A percentile compares a stretch with the other conserved stretches of the same genome.
Conservation (phyloP, 176 grass and related monocot genomes). For the Tuctoria greenei region DNA sequence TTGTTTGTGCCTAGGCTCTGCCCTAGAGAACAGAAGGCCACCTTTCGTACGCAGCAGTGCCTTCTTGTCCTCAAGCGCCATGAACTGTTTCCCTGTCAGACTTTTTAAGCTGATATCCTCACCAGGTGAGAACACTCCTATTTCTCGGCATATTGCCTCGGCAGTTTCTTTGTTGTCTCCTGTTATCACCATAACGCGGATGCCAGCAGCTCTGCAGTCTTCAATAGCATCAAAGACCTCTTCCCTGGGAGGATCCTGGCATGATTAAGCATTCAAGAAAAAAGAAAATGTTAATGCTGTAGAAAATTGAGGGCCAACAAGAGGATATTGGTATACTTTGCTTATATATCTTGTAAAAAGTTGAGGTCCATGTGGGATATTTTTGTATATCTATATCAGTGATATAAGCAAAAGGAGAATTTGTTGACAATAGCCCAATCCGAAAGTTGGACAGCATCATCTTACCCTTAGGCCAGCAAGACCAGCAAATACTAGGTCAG, state of each 20-base stretch:
- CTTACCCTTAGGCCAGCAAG: slow-evolving; percentile 86
- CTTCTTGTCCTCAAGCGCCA: slow-evolving; percentile 76
- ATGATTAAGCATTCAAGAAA: slow-evolving; percentile 20
- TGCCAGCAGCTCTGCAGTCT: slow-evolving; percentile 93
- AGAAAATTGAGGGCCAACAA: too few species aligned
- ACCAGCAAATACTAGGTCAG: slow-evolving; percentile 73
- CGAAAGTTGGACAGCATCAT: neutral
- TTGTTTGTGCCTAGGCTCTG: slow-evolving; percentile 98
- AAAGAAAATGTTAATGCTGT: neutral
- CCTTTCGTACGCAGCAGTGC: slow-evolving; percentile 55
- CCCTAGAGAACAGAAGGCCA: slow-evolving; percentile 90
- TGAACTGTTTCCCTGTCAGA: slow-evolving; percentile 86
- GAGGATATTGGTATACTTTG: neutral
- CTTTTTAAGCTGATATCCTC: slow-evolving; percentile 83
- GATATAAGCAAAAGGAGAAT: neutral
- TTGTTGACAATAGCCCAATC: neutral
- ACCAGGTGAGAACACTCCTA: slow-evolving; percentile 72
- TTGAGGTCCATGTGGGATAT: neutral
- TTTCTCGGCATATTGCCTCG: slow-evolving; percentile 94
- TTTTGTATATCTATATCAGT: slow-evolving; percentile 2
- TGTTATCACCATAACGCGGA: slow-evolving; percentile 97
- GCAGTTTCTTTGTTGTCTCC: slow-evolving; percentile 99
- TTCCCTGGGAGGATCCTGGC: slow-evolving; percentile 92
- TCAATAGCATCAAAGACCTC: slow-evolving; percentile 93
- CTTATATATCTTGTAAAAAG: neutral